Conservation (phyloP, 345 rosid species). For the Euphorbia lathyris region DNA sequence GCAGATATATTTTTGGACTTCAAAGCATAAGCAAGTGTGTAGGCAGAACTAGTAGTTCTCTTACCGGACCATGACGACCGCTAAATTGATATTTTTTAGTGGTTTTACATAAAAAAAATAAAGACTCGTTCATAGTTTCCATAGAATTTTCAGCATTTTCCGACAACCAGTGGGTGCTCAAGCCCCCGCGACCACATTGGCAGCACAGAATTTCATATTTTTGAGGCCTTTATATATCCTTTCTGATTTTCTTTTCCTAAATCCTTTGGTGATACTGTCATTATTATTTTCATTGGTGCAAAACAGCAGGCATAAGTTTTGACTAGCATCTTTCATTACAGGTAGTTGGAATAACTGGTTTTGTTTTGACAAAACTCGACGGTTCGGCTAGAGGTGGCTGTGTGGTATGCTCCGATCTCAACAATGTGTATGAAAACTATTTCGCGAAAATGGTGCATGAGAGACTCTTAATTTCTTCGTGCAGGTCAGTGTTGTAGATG, state of each 20-base stretch:
- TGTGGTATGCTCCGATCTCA: slow-evolving; percentile 51
- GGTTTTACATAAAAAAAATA: too few species aligned
- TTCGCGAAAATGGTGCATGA: neutral
- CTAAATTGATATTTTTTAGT: too few species aligned
- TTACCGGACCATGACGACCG: too few species aligned
- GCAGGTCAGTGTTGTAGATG: slow-evolving; percentile 95
- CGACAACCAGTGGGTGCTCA: too few species aligned
- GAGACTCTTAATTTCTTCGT: slow-evolving; percentile 10
- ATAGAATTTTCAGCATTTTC: too few species aligned
- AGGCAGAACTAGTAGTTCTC: too few species aligned
- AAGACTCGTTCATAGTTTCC: too few species aligned
- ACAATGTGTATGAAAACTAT: too few species aligned
- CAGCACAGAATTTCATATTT: too few species aligned
- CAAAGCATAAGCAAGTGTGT: too few species aligned
- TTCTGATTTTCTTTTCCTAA: neutral
- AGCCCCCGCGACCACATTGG: too few species aligned
- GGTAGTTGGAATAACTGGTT: slow-evolving; percentile 92
- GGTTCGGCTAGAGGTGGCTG: slow-evolving; percentile 98
- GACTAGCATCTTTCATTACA: slow-evolving; percentile 25
- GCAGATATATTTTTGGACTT: too few species aligned
- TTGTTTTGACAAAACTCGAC: slow-evolving; percentile 88
- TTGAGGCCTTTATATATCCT: neutral
- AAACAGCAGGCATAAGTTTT: neutral
- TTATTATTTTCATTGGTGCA: neutral
- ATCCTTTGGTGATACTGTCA: neutral